Evolutionary conservation across 2,329 filamentous ascomycete genomes (phyloP), one percentile per base, ranked within the genome.

Genomic region (Salinomyces thailandicus): DNA sequence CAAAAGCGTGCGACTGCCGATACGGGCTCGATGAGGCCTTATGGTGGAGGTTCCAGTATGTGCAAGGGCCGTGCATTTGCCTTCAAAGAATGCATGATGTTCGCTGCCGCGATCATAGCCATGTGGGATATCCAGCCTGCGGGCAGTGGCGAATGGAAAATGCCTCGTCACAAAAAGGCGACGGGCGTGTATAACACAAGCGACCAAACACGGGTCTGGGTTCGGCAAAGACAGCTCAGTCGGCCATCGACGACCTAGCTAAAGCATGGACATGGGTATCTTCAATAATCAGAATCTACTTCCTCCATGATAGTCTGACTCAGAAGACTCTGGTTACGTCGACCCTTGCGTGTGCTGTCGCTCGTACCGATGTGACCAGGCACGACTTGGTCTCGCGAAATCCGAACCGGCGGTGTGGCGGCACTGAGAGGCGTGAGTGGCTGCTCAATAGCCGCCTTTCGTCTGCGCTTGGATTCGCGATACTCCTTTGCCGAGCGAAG

Each of bases 241-340:
- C 31, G 17, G 12, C 18, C 6, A 8, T 13, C 31, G 15, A 35
- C 16, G 20, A 5, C 5, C 31, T n/a, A 22, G 17, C 7, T 61
- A 47, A n/a, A n/a, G n/a, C n/a, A n/a, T n/a, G n/a, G n/a, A n/a
- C n/a, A n/a, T n/a, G n/a, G n/a, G n/a, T n/a, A n/a, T n/a, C n/a
- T 18, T 37, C 35, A 68, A 35, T 60, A 64, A 31, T 67, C 65
- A 1, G 63, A 67, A 53, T 81, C 79, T 35, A 80, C 77, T 54
- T 85, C 81, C 57, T 83, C 81, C 39, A 80, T 69, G 43, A 85
- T 85, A 0, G 76, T 81, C 15, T 33, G 75, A 18, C 71, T 68
- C 29, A 81, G 59, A 13, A 84, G 54, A 1, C 71, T 71, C 34
- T 64, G 61, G 4, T 61, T 61, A 32, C 63, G 59, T 35, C 62